Evolutionary conservation across 306 rosid species (phyloP).

Genomic region (Vigna mungo): DNA sequence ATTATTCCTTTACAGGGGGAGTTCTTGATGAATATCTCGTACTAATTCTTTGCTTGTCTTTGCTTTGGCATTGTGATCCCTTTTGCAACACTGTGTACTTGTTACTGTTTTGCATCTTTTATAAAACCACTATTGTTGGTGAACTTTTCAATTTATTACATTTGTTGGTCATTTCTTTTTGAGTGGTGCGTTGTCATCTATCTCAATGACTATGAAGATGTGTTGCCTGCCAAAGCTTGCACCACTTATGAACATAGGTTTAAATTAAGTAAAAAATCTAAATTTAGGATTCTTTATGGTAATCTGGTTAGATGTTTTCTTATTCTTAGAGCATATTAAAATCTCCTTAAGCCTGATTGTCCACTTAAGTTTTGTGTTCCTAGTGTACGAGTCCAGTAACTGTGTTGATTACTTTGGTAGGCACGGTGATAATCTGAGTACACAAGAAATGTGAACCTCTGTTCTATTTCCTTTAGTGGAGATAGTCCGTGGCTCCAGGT

Average conservation of each 20-base stretch:
- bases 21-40: background rate
- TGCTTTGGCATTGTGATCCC: constrained; percentile 7
- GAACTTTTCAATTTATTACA: background rate
- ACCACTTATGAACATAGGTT: background rate
- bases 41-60: background rate
- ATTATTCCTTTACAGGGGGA: background rate
- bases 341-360: background rate
- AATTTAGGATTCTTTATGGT: background rate
- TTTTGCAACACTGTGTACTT: background rate
- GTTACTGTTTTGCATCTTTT: constrained; percentile 19
- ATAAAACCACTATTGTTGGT: background rate
- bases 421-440: background rate
- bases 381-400: background rate
- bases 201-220: background rate
- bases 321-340: background rate
- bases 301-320: background rate
- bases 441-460: background rate
- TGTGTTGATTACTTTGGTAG: background rate
- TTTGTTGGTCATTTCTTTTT: background rate
- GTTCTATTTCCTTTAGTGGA: background rate
- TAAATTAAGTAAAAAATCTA: background rate
- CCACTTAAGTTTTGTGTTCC: background rate
- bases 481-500: background rate
- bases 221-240: background rate
- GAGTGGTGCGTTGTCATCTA: background rate